Percentiles rank a stretch among this genome's conserved stretches.
phyloP scores from a whole-genome alignment of 208 protist species.

The Crithidia sp. region DNA sequence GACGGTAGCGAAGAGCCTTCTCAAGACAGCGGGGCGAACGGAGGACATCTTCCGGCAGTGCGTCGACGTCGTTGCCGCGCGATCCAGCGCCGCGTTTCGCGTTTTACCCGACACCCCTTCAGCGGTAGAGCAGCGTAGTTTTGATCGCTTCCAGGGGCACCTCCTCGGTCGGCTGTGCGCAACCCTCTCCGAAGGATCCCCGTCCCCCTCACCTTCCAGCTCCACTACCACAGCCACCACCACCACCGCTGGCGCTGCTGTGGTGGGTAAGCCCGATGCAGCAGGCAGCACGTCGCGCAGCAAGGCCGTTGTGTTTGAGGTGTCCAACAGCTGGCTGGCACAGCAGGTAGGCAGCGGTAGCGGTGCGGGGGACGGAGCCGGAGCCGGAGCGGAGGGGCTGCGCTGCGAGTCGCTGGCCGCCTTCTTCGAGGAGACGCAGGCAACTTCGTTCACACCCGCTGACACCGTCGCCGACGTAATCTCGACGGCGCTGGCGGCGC shows the following conservation, averaged over 20 bases:
- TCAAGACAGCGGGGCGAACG: slow-evolving; percentile 48
- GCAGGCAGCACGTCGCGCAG: neutral
- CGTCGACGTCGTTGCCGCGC: slow-evolving; percentile 45
- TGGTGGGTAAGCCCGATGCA: neutral
- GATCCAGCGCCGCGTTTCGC: slow-evolving; percentile 31
- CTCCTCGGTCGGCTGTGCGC: slow-evolving; percentile 49
- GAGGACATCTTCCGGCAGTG: slow-evolving; percentile 57
- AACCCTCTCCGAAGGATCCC: neutral
- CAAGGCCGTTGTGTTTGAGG: slow-evolving; percentile 16
- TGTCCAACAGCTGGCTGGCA: slow-evolving; percentile 24
- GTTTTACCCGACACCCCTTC: slow-evolving; percentile 33
- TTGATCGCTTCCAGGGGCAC: slow-evolving; percentile 44
- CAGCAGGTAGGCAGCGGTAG: neutral
- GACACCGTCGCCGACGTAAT: slow-evolving; percentile 22
- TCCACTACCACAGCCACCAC: neutral
- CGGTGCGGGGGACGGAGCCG: no score
- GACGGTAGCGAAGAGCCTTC: slow-evolving; percentile 45
- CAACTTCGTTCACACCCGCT: slow-evolving; percentile 4
- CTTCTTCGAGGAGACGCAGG: slow-evolving; percentile 30
- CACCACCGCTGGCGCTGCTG: no score
- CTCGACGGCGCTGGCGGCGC: slow-evolving; percentile 6
- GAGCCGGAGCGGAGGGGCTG: neutral
- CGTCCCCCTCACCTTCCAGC: neutral
- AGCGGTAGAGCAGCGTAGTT: slow-evolving; percentile 27
- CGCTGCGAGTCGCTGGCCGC: slow-evolving; percentile 21